phyloP scores from a whole-genome alignment of 2,329 filamentous ascomycete genomes.

The Penicillium sumatraense region DNA sequence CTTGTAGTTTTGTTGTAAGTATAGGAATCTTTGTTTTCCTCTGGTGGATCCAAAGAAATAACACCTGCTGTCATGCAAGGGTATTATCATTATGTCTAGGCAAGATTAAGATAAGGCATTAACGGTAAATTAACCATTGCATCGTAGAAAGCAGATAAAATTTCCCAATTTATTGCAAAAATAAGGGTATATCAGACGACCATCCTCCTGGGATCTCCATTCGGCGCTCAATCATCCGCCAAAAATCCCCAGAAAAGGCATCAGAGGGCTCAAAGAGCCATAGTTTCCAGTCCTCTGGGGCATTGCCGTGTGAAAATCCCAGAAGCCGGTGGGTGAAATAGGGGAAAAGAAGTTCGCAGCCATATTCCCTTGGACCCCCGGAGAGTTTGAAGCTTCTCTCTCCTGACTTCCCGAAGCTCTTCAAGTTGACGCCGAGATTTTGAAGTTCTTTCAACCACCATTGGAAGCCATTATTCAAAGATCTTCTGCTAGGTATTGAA shows the following conservation, averaged over 20 bases:
- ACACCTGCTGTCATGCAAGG: too few species aligned
- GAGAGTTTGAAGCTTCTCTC: not conserved
- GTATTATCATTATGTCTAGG: too few species aligned
- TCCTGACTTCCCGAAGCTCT: not conserved
- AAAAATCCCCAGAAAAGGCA: conserved; percentile 5
- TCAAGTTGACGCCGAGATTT: not conserved
- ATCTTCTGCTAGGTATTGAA: too few species aligned
- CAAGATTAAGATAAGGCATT: too few species aligned
- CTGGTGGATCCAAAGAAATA: too few species aligned
- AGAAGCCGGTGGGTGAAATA: too few species aligned
- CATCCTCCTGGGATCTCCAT: conserved; percentile 2
- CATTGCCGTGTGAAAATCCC: conserved; percentile 1
- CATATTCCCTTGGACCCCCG: not conserved
- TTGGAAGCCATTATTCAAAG: not conserved
- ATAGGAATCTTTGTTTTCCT: too few species aligned
- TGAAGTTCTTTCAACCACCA: not conserved
- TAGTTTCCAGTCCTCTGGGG: conserved; percentile 1
- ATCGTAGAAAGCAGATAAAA: too few species aligned
- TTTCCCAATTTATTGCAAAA: too few species aligned
- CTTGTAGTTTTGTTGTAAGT: too few species aligned
- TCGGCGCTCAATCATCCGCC: conserved; percentile 4
- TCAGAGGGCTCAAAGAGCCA: not conserved
- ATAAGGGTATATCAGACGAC: not conserved
- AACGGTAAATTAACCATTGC: too few species aligned
- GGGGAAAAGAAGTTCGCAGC: too few species aligned